Evolutionary conservation across 2,329 filamentous ascomycete genomes (phyloP), one percentile per base, ranked within the genome.

Genomic region (Neurospora crassa): DNA sequence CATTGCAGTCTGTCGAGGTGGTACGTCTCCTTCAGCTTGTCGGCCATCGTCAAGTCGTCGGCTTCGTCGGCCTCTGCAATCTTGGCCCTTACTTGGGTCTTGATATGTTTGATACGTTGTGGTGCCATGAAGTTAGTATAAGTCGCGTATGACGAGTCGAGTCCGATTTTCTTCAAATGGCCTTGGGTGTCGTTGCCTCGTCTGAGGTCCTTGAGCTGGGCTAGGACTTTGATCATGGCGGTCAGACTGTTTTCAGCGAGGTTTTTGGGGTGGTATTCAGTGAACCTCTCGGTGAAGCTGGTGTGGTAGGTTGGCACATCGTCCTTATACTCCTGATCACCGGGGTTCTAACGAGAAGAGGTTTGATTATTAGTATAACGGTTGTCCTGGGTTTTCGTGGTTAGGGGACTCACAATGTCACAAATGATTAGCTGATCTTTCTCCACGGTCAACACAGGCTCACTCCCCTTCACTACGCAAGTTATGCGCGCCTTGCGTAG

Each of bases 41-140:
- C 18, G 3, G 34, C 67, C 41, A 24, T 70, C 53, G 40, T 70
- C 40, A 12, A 41, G 18, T 20, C n/a, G 14, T 5, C 40, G 40
- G 24, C 20, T 16, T 29, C 12, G 18, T 45, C 7, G 18, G 53
- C 53, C 29, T 37, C 16, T 29, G 37, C 63, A n/a, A 68, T 47
- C 42, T 37, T 29, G 63, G 16, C 67, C 16, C 10, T 20, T 16
- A 68, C 70, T 37, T 47, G 47, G 8, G 63, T 7, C 14, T 40
- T 43, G 67, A 73, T 72, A 2, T 40, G 29, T 29, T 20, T 67
- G 63, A 73, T 59, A 11, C 72, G 72, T 67, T 40, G 20, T 6
- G 72, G 72, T 4, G 72, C 72, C 72, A 73, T 71, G 69, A 69
- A 73, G 59, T 73, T 73, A 14, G 29, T 37, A 14, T 69, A 73